Base-by-base conservation (phyloP, 1,284 basidiomycete species). In the Apiotrichum gamsii region DNA sequence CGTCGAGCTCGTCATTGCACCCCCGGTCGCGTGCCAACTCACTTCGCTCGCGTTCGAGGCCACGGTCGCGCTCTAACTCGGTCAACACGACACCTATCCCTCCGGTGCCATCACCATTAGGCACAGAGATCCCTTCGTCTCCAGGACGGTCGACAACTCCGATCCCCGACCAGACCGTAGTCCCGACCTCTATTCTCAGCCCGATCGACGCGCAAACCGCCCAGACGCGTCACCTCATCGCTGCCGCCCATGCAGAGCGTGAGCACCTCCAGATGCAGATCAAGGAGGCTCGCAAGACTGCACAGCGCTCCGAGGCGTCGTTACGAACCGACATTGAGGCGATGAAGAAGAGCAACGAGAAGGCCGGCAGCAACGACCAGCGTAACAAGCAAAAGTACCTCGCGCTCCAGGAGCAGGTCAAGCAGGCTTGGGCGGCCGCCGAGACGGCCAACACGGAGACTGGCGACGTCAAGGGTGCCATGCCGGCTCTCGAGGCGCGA, bases 331-430 rank as follows among this genome's bases (percentile, higher is more conserved):
- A 73, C 43, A 66, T 72, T 30, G 71, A 73, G 44, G 58, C 61
- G n/a, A 58, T 70, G 31, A 72, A 69, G 51, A 67, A 64, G 39
- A 65, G 66, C 11, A 72, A 65, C 28, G 70, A 72, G 39, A 71
- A 72, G 53, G 68, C 70, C 6, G 64, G 65, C 14, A 47, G 63
- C 14, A 59, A 67, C 53, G 71, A 73, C 53, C 49, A 69, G 44
- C 53, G 71, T 29, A 65, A 67, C 18, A 65, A 69, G 50, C 71
- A 73, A 41, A 73, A 73, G 49, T 63, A 66, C 28, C 49, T 73
- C 23, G 71, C 71, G 5, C 45, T 72, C 23, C 70, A 73, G 49
- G 70, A 73, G 47, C 71, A 73, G 49, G 71, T 72, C 39, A 73
- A 73, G 50, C 71, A 73, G 49, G 71, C 62, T 8, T 69, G 65